A percentile compares a stretch with the other conserved stretches of the same genome.
Evolutionary conservation across 352 stramenopile species (phyloP).

Genomic region (Elongisporangium undulatum): DNA sequence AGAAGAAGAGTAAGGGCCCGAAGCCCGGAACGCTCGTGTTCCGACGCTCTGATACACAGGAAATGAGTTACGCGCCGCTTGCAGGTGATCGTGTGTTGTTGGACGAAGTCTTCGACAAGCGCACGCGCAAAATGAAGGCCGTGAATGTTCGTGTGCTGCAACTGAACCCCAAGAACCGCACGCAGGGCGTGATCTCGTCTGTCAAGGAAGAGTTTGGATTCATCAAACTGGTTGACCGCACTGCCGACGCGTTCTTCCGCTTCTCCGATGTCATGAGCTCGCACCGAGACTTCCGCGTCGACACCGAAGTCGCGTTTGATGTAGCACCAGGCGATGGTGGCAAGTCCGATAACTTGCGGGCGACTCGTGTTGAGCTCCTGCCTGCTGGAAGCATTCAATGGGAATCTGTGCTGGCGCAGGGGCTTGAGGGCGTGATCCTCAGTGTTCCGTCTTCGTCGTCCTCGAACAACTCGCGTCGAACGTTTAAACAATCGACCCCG

Average conservation of each 20-base stretch:
- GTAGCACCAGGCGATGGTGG: constrained; percentile 26
- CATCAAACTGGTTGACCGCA: constrained; percentile 74
- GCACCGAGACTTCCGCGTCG: constrained; percentile 36
- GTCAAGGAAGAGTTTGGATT: constrained; percentile 83
- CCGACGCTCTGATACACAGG: constrained; percentile 51
- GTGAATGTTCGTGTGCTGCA: constrained; percentile 57
- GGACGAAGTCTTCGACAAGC: constrained; percentile 71
- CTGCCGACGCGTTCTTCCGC: constrained; percentile 67
- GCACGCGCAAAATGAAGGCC: constrained; percentile 46
- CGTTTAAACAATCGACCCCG: constrained; percentile 25
- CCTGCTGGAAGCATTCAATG: constrained; percentile 53
- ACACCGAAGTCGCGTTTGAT: constrained; percentile 72
- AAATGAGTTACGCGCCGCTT: constrained; percentile 58
- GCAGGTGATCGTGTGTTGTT: constrained; percentile 60
- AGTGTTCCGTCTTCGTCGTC: constrained; percentile 27
- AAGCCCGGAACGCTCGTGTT: constrained; percentile 33
- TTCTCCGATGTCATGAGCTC: constrained; percentile 72
- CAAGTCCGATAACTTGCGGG: constrained; percentile 53
- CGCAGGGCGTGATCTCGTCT: constrained; percentile 59
- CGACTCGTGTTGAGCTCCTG: constrained; percentile 56
- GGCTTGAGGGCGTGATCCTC: constrained; percentile 39
- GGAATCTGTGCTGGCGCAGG: constrained; percentile 42
- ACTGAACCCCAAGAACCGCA: constrained; percentile 62
- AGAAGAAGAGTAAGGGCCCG: constrained; percentile 28
- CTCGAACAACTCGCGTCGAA: constrained; percentile 17